Base-by-base conservation (phyloP, 2,329 filamentous ascomycete genomes). In the Coniochaeta sp. region DNA sequence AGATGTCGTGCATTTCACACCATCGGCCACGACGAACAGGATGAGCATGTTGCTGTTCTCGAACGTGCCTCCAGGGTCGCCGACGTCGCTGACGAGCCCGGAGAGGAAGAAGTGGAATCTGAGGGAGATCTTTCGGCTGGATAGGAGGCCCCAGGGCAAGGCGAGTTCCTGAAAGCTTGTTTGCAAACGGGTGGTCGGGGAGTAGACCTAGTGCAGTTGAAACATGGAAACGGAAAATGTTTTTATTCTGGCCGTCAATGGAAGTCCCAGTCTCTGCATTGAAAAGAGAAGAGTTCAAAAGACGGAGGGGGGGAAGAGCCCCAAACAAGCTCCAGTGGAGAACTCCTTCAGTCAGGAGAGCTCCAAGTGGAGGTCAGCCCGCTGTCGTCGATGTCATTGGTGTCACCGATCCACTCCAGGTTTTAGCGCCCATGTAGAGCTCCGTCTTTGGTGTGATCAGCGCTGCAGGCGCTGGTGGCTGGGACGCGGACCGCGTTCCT, bases 1-100 rank as follows among this genome's bases (percentile, higher is more conserved):
- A 1, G 64, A 67, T n/a, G 61, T 65, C 10, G 58, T 64, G 4
- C 55, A 57, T 31, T 60, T 58, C 27, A 42, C 54, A 30, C 52
- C 53, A 5, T 48, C 49, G 14, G 31, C 35, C 9, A 16, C 46
- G 26, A 24, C 49, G 1, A 33, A 26, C 10, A 42, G 38, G 38
- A n/a, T 42, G 38, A 24, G 12, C 5, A 10, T 52, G 38, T 22
- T 45, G 31, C 48, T 53, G 13, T 48, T 53, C 24, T 55, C 53
- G 18, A 26, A 22, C 12, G 20, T n/a, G 18, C 18, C 20, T 26
- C 50, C 54, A 10, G 26, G 50, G 13, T 38, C 51, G 28, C 49
- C 52, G 40, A 46, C 52, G 22, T 42, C 49, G 1, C 40, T 33
- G 13, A 38, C 35, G 10, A 40, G 26, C 22, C 31, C 52, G 14